A percentile compares a stretch with the other conserved stretches of the same genome.
Conservation (phyloP, 306 rosid genomes). For the Cyclanthera cordifolia region DNA sequence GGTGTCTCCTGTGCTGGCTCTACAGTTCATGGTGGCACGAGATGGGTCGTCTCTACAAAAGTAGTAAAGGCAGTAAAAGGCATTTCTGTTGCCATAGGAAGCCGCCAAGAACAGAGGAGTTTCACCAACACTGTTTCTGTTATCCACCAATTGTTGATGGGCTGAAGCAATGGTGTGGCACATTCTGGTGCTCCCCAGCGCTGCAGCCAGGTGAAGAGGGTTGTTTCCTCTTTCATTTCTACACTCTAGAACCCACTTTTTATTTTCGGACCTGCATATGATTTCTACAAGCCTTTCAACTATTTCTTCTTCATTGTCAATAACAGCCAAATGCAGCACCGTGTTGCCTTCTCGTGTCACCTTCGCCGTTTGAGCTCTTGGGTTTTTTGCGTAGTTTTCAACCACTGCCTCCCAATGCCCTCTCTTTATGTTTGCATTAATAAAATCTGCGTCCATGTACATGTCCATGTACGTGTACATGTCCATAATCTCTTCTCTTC, state of each 20-base stretch:
- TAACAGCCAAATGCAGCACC: no score
- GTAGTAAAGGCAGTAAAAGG: slow-evolving; percentile 26
- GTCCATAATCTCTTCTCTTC: no score
- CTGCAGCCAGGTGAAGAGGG: slow-evolving; percentile 42
- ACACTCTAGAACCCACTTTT: not conserved
- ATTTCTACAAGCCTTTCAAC: no score
- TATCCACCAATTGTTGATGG: not conserved
- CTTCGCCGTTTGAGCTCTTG: no score
- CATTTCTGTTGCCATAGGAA: slow-evolving; percentile 21
- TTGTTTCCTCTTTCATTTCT: slow-evolving; percentile 22
- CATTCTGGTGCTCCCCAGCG: slow-evolving; percentile 16
- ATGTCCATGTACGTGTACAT: no score
- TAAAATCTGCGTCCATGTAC: no score
- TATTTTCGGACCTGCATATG: no score
- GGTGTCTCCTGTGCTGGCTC: slow-evolving; percentile 31
- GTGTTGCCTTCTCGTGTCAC: no score
- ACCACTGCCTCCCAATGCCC: not conserved
- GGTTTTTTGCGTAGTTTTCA: not conserved
- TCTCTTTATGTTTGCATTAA: not conserved
- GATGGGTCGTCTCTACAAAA: not conserved
- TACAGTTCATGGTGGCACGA: not conserved
- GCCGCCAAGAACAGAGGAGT: slow-evolving; percentile 48
- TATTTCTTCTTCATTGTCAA: no score
- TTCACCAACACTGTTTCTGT: slow-evolving; percentile 23
- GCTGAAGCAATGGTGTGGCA: not conserved